Conservation (phyloP, 371 early-diverging fungal genomes). For the Mucor circinelloides region DNA sequence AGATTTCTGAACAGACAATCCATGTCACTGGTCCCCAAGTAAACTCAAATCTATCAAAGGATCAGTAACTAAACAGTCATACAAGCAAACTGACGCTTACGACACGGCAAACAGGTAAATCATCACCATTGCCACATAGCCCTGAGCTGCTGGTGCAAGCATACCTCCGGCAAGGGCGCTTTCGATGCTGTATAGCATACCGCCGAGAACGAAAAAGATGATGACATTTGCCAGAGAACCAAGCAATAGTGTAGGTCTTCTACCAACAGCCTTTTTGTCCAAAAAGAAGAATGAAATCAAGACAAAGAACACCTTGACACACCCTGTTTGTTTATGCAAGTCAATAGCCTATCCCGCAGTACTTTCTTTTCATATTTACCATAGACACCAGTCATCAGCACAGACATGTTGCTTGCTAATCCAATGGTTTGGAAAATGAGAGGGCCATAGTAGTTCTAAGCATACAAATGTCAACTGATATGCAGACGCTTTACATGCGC, state of each 20-base stretch:
- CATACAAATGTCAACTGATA: not conserved
- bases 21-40: conserved; percentile 90
- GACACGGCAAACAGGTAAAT: conserved; percentile 33
- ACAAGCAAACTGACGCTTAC: not conserved
- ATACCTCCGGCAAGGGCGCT: not conserved
- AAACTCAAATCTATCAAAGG: conserved; percentile 36
- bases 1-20: conserved; percentile 87
- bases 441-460: conserved; percentile 23
- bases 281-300: conserved; percentile 13
- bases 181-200: conserved; percentile 37
- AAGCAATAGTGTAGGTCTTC: conserved; percentile 9
- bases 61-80: not conserved
- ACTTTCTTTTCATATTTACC: not conserved
- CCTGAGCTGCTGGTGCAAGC: conserved; percentile 4
- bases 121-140: conserved; percentile 24
- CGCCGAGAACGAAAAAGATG: conserved; percentile 41
- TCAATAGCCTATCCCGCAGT: not conserved
- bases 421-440: conserved; percentile 19
- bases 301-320: conserved; percentile 15
- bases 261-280: conserved; percentile 15
- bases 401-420: not conserved
- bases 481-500: not conserved
- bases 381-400: conserved; percentile 17
- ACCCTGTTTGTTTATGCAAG: not conserved
- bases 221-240: conserved; percentile 19